phyloP scores from a whole-genome alignment of 2,329 filamentous ascomycete species.

The Clonostachys chloroleuca region DNA sequence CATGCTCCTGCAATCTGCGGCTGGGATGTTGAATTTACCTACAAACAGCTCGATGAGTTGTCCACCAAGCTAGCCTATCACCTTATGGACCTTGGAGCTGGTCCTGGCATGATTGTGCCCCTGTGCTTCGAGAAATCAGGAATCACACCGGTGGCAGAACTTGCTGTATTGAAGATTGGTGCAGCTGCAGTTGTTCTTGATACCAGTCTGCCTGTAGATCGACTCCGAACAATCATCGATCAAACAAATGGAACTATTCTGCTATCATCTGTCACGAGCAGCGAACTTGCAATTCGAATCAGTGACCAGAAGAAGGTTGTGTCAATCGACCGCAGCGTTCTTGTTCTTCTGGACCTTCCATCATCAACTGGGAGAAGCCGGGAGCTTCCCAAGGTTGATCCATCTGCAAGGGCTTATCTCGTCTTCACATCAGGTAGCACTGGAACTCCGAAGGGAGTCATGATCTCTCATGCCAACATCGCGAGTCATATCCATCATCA shows the following conservation, averaged over 20 bases:
- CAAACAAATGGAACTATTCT: too few species aligned
- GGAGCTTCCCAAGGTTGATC: background rate
- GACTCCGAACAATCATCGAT: slow-evolving; percentile 1
- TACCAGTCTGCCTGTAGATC: slow-evolving; percentile 18
- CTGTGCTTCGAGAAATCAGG: slow-evolving; percentile 6
- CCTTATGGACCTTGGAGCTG: background rate
- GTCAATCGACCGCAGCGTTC: too few species aligned
- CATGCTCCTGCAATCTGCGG: slow-evolving; percentile 6
- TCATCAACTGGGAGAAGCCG: slow-evolving; percentile 37
- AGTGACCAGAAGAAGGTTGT: too few species aligned
- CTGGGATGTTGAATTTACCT: slow-evolving; percentile 6
- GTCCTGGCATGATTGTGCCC: slow-evolving; percentile 2
- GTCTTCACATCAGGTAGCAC: too few species aligned
- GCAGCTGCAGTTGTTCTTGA: slow-evolving; percentile 26
- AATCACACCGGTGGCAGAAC: background rate
- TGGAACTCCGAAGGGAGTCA: slow-evolving; percentile 5
- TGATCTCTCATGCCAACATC: slow-evolving; percentile 1
- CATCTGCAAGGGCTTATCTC: slow-evolving; percentile 1
- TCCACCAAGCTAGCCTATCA: background rate
- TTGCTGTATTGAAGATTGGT: slow-evolving; percentile 3
- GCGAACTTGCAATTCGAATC: too few species aligned
- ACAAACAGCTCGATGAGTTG: slow-evolving; percentile 2
- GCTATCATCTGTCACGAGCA: too few species aligned
- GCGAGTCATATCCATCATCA: background rate
- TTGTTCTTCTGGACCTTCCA: too few species aligned